A percentile compares a stretch with the other conserved stretches of the same genome.
Conservation (phyloP, 2,329 filamentous ascomycete species). For the Cercospora sp. region DNA sequence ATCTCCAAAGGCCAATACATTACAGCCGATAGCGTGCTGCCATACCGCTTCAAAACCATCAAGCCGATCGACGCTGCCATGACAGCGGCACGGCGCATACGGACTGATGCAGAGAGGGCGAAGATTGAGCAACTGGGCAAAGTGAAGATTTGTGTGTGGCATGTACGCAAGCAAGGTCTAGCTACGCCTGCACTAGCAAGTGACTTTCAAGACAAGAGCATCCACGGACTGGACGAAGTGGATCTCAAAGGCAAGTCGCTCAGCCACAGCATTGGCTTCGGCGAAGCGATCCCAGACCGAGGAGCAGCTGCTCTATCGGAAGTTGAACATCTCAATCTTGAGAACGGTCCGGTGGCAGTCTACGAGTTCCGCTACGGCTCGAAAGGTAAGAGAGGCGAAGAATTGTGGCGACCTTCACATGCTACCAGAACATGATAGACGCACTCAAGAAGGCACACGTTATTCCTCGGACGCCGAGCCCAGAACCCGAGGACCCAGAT, state of each 20-base stretch:
- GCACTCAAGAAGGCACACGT: conserved; percentile 1
- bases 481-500: conserved; percentile 19
- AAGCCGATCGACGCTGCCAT: background rate
- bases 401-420: background rate
- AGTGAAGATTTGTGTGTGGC: conserved; percentile 9
- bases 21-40: background rate
- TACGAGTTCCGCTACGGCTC: conserved; percentile 15
- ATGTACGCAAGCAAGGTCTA: background rate
- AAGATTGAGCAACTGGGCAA: conserved; percentile 12
- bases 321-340: conserved; percentile 3
- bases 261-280: conserved; percentile 19
- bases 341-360: background rate
- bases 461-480: background rate
- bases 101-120: background rate
- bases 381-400: background rate
- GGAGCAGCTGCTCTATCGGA: background rate
- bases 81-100: background rate
- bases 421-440: background rate
- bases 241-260: conserved; percentile 22
- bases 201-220: background rate
- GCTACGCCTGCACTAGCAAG: background rate
- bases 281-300: background rate
- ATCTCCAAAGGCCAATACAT: conserved; percentile 13
- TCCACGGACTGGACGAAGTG: background rate
- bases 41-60: conserved; percentile 11